Evolutionary conservation across 805 yeast genomes (phyloP).

Genomic region (Starmerella stigmatis): DNA sequence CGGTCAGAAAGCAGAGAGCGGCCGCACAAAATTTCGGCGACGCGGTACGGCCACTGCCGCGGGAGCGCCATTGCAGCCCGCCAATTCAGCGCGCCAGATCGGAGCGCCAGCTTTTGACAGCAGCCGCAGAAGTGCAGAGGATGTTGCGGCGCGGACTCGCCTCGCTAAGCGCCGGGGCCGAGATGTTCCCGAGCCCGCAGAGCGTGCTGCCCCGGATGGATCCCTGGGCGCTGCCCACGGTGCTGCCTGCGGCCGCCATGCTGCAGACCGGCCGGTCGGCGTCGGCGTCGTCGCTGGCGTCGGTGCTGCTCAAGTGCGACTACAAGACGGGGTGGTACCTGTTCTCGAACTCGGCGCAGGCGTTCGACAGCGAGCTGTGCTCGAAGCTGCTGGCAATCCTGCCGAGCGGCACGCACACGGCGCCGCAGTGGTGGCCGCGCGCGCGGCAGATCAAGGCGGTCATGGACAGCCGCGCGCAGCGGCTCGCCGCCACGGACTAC

Average conservation of each 20-base stretch:
- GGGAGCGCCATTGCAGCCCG: too few relatives aligned
- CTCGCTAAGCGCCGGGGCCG: conserved; percentile 7
- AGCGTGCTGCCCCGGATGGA: conserved; percentile 11
- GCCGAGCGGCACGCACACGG: conserved; percentile 20
- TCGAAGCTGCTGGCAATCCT: conserved; percentile 13
- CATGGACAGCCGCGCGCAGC: conserved; percentile 16
- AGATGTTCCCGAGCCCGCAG: conserved; percentile 10
- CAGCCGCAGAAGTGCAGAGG: too few relatives aligned
- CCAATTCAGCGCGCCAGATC: too few relatives aligned
- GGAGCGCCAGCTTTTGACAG: too few relatives aligned
- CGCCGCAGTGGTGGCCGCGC: conserved; percentile 22
- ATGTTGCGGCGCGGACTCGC: conserved; percentile 6
- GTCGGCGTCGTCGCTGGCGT: conserved; percentile 3
- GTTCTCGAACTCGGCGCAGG: conserved; percentile 5
- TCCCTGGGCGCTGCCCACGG: conserved; percentile 7
- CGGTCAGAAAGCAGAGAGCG: too few relatives aligned
- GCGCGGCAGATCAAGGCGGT: conserved; percentile 20
- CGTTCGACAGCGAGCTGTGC: conserved; percentile 10
- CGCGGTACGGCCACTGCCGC: too few relatives aligned
- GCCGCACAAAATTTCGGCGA: too few relatives aligned
- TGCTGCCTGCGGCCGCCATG: neutral
- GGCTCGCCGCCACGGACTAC: conserved; percentile 24
- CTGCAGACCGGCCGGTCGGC: neutral
- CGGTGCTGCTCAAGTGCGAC: conserved; percentile 13
- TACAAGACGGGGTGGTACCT: conserved; percentile 15